Conservation (phyloP, 805 yeast species). For the Schizosaccharomyces cryophilus region DNA sequence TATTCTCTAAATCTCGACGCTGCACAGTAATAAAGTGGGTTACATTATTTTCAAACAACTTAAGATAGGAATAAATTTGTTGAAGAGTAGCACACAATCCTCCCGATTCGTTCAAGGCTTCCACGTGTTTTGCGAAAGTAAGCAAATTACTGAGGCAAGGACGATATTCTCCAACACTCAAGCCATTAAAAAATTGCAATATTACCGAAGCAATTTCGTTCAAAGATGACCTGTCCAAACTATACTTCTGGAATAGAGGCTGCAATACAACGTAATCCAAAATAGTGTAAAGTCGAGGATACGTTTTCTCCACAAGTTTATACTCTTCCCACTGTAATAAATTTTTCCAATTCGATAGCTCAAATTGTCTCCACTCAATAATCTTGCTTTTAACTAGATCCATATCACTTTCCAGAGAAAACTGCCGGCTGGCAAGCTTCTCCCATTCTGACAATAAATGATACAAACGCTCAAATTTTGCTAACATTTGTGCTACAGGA, state of each 20-base stretch:
- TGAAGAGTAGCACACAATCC: background rate
- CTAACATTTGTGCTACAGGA: constrained; percentile 55
- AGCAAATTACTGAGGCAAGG: background rate
- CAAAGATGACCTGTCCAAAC: background rate
- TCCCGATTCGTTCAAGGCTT: background rate
- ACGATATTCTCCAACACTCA: background rate
- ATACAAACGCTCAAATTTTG: constrained; percentile 67
- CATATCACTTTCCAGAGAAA: constrained; percentile 32
- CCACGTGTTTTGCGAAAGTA: background rate
- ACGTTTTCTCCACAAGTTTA: constrained; percentile 23
- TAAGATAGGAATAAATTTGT: constrained; percentile 35
- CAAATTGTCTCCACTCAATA: constrained; percentile 77
- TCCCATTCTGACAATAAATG: constrained; percentile 80
- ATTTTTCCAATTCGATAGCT: constrained; percentile 62
- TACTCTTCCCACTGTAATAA: constrained; percentile 42
- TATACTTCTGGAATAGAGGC: background rate
- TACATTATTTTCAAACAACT: constrained; percentile 35
- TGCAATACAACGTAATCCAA: background rate
- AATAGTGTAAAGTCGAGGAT: constrained; percentile 58
- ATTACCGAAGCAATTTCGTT: background rate
- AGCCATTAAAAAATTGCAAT: background rate
- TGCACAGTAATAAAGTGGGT: constrained; percentile 20
- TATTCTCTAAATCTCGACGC: constrained; percentile 42
- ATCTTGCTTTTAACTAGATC: constrained; percentile 40
- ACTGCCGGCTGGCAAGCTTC: constrained; percentile 61